Base-by-base conservation (phyloP, 2,329 filamentous ascomycete species). In the Talaromyces sp. region DNA sequence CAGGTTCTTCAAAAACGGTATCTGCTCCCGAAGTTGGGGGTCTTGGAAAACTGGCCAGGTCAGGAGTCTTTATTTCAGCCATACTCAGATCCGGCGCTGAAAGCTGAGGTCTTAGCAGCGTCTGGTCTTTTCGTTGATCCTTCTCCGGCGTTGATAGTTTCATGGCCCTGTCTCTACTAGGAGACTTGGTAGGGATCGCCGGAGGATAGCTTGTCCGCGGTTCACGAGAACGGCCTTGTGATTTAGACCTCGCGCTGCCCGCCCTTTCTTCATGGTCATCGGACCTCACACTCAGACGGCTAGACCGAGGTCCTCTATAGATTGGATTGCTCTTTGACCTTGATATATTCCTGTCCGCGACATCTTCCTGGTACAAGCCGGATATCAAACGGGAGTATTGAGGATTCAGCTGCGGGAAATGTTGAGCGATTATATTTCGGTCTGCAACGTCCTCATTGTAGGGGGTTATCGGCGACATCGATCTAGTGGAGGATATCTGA, bases 401-500 rank as follows among this genome's bases (percentile, higher is more conserved):
- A 3, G 27, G 22, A 19, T 65, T 71, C 68, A 29, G 38, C 17
- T 56, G 61, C 8, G 61, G 31, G 29, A 59, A 29, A 67, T 68
- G 65, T 58, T 72, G 70, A 4, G 69, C 69, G 45, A 73, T 72
- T 8, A 79, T 78, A 61, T 80, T 80, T 27, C 78, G 76, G 66
- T 80, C 78, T 5, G 78, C 78, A 61, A 80, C 72, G 68, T 80
- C 77, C 69, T 80, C 78, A 56, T 80, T 80, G 67, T 78, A 80
- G 11, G 75, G 75, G 19, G 70, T 73, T 5, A 70, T 71, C 3
- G 76, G 75, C 10, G 76, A 76, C 31, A 75, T 67, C 10, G 70
- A 63, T 34, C 61, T 63, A 15, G 51, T 67, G n/a, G 71, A 51
- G 54, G 65, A 64, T 31, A 70, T 68, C 40, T 71, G 75, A 40